Evolutionary conservation across 371 early-diverging fungal species (phyloP).

Genomic region (Mortierella sp.): DNA sequence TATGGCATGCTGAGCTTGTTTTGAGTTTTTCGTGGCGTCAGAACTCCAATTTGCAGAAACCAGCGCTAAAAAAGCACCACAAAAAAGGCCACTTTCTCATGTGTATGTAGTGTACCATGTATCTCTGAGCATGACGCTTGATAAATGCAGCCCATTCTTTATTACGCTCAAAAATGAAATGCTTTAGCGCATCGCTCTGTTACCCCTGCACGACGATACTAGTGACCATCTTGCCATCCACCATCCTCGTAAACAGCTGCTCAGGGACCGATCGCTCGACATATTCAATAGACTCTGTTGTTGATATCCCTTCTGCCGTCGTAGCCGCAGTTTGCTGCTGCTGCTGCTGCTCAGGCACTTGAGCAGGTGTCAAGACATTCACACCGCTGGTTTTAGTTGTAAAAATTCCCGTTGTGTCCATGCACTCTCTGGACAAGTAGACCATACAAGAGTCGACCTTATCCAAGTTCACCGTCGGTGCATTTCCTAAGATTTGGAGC

Average conservation of each 20-base stretch:
- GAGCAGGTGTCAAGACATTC: conserved; percentile 81
- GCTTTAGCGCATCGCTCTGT: neutral
- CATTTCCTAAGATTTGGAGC: conserved; percentile 86
- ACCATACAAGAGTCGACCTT: conserved; percentile 95
- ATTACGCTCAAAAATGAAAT: too few species aligned
- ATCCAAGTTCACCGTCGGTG: conserved; percentile 91
- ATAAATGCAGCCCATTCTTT: too few species aligned
- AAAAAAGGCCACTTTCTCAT: too few species aligned
- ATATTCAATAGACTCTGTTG: conserved; percentile 76
- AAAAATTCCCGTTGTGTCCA: conserved; percentile 83
- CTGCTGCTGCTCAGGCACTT: neutral
- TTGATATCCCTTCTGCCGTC: conserved; percentile 60
- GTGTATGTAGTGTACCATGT: too few species aligned
- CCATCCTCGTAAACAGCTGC: conserved; percentile 92
- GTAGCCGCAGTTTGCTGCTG: neutral
- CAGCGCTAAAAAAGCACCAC: too few species aligned
- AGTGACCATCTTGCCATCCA: conserved; percentile 85
- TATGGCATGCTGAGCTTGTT: neutral
- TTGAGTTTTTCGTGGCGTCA: neutral
- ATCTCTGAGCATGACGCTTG: too few species aligned
- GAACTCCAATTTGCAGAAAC: too few species aligned
- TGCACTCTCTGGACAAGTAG: conserved; percentile 82
- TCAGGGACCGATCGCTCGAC: conserved; percentile 92
- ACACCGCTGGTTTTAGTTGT: conserved; percentile 92
- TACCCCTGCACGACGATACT: conserved; percentile 84